Percentiles rank a stretch among this genome's conserved stretches.
Conservation (phyloP, 176 grass and related monocot species). For the Luzula sylvatica region DNA sequence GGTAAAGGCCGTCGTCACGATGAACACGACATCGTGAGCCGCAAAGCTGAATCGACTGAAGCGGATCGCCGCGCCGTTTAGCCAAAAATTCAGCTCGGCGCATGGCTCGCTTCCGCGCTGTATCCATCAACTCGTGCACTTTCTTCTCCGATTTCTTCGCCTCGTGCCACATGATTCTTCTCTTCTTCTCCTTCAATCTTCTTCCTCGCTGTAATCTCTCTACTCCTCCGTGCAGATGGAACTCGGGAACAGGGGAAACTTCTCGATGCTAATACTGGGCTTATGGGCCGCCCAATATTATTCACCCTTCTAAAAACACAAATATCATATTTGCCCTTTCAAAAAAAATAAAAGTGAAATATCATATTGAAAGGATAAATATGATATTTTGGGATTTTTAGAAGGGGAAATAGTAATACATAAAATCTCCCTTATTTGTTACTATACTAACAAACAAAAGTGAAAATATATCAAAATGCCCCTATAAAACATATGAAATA, state of each 20-base stretch:
- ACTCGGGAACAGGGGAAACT: not conserved
- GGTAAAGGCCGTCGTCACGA: conserved; percentile 89
- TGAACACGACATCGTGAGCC: conserved; percentile 73
- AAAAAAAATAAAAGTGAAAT: too few species aligned
- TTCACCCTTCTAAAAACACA: too few species aligned
- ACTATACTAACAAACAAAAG: too few species aligned
- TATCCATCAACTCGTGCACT: conserved; percentile 96
- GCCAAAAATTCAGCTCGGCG: conserved; percentile 70
- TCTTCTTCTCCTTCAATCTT: not conserved
- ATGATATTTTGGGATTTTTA: too few species aligned
- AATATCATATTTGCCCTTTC: too few species aligned
- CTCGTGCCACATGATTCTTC: conserved; percentile 84
- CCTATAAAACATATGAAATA: too few species aligned
- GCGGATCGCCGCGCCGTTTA: conserved; percentile 76
- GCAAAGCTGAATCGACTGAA: conserved; percentile 69
- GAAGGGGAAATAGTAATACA: too few species aligned
- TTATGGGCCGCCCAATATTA: conserved; percentile 8
- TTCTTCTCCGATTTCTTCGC: conserved; percentile 80
- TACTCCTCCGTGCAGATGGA: not conserved
- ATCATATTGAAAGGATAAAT: too few species aligned
- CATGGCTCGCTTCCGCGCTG: conserved; percentile 77
- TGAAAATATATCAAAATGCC: too few species aligned
- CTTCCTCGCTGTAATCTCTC: conserved; percentile 4
- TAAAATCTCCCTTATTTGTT: too few species aligned
- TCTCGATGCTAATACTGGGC: conserved; percentile 3